phyloP scores from a whole-genome alignment of 1,284 basidiomycete genomes.

The Cerrena zonata region DNA sequence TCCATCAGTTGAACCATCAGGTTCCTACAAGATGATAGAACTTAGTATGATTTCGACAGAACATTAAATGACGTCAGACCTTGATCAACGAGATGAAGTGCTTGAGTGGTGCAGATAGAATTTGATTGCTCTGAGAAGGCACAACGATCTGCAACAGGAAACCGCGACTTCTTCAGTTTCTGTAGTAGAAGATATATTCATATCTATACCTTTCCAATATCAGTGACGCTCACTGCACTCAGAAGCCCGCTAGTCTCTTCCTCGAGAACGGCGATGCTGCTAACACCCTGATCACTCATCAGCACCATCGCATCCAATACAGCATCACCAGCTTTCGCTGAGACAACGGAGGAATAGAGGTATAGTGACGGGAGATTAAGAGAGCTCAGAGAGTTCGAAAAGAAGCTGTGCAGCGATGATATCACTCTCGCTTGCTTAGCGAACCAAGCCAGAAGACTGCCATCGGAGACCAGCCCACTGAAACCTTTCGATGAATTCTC shows the following conservation, averaged over 20 bases:
- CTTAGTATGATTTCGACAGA: constrained; percentile 4
- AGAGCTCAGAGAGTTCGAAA: constrained; percentile 50
- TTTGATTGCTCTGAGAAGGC: constrained; percentile 69
- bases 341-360: constrained; percentile 55
- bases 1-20: constrained; percentile 66
- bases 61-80: constrained; percentile 31
- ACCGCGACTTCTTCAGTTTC: no score
- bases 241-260: constrained; percentile 54
- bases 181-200: background rate
- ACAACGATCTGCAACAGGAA: constrained; percentile 50
- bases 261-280: constrained; percentile 69
- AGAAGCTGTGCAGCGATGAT: constrained; percentile 45
- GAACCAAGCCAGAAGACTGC: constrained; percentile 58
- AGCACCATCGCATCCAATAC: constrained; percentile 72
- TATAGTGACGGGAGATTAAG: constrained; percentile 63
- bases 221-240: constrained; percentile 73
- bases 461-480: constrained; percentile 69
- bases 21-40: constrained; percentile 37
- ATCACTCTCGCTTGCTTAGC: constrained; percentile 42
- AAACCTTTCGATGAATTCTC: constrained; percentile 36
- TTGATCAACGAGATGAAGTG: constrained; percentile 67
- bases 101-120: constrained; percentile 56
- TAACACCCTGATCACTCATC: constrained; percentile 77
- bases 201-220: constrained; percentile 56
- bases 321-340: constrained; percentile 47